phyloP scores from a whole-genome alignment of 2,329 filamentous ascomycete species.

The Rutstroemia sp. region DNA sequence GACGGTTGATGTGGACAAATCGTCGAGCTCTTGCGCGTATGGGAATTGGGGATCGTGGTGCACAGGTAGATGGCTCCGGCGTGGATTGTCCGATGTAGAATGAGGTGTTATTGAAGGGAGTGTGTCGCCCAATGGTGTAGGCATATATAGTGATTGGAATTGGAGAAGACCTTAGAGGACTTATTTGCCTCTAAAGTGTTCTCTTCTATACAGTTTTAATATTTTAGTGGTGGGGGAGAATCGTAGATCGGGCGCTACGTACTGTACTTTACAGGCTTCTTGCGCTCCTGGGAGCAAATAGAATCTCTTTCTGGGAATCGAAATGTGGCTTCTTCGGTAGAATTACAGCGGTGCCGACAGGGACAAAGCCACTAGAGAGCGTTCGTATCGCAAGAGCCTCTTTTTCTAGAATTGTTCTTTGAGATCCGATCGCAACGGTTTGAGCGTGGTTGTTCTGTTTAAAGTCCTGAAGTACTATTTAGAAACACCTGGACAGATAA shows the following conservation, averaged over 20 bases:
- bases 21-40: slow-evolving; percentile 27
- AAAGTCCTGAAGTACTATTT: no score
- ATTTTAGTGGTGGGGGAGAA: neutral
- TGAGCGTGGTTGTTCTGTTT: no score
- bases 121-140: slow-evolving; percentile 32
- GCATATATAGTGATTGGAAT: slow-evolving; percentile 32
- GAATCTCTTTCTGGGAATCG: neutral
- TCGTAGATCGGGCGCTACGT: neutral
- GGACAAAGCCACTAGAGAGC: neutral
- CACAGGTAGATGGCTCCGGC: slow-evolving; percentile 20
- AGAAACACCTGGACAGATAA: no score
- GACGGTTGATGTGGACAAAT: slow-evolving; percentile 15
- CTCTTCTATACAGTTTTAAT: slow-evolving; percentile 1
- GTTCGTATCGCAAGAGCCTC: no score
- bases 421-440: no score
- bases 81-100: slow-evolving; percentile 15
- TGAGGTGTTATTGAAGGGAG: slow-evolving; percentile 26
- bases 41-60: slow-evolving; percentile 26
- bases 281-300: neutral
- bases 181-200: slow-evolving; percentile 27
- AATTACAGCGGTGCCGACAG: neutral
- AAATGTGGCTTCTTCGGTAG: slow-evolving; percentile 3
- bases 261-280: neutral
- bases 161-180: slow-evolving; percentile 21
- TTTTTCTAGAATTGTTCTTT: no score